phyloP scores from a whole-genome alignment of 805 yeast species.

The Millerozyma acaciae region DNA sequence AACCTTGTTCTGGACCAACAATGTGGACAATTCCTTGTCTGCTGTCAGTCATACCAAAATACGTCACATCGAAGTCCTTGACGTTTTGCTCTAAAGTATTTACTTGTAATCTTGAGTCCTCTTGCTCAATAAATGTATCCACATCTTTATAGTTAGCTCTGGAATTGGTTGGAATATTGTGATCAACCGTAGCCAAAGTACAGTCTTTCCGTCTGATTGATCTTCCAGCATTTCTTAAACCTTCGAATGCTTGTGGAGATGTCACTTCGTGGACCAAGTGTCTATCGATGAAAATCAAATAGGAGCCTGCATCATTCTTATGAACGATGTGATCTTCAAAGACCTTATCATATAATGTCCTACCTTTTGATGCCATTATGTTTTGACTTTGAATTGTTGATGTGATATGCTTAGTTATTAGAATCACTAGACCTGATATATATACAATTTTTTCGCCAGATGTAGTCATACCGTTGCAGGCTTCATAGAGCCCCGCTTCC shows the following conservation, averaged over 20 bases:
- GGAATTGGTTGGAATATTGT: constrained; percentile 94
- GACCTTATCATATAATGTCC: constrained; percentile 93
- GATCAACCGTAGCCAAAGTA: constrained; percentile 93
- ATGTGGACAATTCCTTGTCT: constrained; percentile 99
- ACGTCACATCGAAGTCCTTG: constrained; percentile 81
- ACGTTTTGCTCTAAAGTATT: constrained; percentile 91
- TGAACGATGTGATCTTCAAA: constrained; percentile 93
- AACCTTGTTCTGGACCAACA: constrained; percentile 99
- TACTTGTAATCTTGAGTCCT: constrained; percentile 90
- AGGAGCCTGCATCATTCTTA: constrained; percentile 82
- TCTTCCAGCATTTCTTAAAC: constrained; percentile 83
- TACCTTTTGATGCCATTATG: constrained; percentile 36
- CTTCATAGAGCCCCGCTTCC: background rate
- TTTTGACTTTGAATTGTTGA: too few species aligned
- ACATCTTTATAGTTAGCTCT: constrained; percentile 71
- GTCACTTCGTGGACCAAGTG: constrained; percentile 98
- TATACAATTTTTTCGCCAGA: background rate
- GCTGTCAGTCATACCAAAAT: constrained; percentile 89
- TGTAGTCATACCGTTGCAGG: constrained; percentile 1
- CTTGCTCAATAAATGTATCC: constrained; percentile 79
- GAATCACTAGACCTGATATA: too few species aligned
- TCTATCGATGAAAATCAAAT: constrained; percentile 87
- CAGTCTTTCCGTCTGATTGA: constrained; percentile 87
- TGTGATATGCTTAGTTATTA: background rate
- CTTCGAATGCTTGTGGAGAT: constrained; percentile 98